phyloP scores from a whole-genome alignment of 179 eudicot genomes.

The Vitellaria paradoxa region DNA sequence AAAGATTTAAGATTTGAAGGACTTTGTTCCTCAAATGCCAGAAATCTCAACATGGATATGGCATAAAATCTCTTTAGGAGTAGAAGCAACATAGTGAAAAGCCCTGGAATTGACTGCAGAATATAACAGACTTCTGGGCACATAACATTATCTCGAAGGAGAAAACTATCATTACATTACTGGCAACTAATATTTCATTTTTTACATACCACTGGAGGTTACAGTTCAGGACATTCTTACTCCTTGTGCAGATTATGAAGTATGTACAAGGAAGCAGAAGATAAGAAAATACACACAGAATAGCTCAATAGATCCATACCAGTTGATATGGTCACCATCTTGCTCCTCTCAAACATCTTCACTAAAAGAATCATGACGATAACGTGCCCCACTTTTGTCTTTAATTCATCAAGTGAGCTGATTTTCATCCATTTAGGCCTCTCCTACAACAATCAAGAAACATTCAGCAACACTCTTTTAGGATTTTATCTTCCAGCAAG shows the following conservation, averaged over 20 bases:
- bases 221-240: neutral
- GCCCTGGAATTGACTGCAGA: neutral
- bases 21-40: no score
- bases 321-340: constrained; percentile 90
- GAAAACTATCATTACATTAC: neutral
- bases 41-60: no score
- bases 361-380: constrained; percentile 95
- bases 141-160: neutral
- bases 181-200: neutral
- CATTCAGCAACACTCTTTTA: neutral
- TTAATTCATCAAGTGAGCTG: constrained; percentile 82
- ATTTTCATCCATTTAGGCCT: constrained; percentile 98
- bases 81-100: neutral
- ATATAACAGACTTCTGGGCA: neutral
- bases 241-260: constrained; percentile 76
- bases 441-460: constrained; percentile 46
- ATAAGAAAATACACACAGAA: constrained; percentile 83
- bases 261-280: constrained; percentile 92
- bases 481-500: neutral
- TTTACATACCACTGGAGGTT: neutral
- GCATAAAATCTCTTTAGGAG: neutral
- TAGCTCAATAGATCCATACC: constrained; percentile 89
- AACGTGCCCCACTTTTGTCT: constrained; percentile 95
- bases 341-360: constrained; percentile 99
- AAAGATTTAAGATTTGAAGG: no score